Base-by-base conservation (phyloP, 2,329 filamentous ascomycete species). In the Verruconis gallopava region DNA sequence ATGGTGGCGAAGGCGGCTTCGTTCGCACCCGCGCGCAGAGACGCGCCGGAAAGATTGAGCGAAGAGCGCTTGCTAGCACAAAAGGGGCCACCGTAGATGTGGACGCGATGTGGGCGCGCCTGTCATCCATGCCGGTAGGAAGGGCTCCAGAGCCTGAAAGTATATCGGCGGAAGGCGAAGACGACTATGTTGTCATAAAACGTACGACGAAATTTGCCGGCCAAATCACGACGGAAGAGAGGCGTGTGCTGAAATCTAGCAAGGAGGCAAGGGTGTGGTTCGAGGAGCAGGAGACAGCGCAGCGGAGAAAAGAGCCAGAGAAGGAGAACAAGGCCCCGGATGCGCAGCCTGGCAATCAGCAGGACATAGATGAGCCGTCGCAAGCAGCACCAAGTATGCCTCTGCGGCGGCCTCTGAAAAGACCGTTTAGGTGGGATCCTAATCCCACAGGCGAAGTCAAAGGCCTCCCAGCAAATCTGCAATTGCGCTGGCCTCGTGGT, bases 161-260 rank as follows among this genome's bases (percentile, higher is more conserved):
- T 14, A 21, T 6, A 19, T 3, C 36, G 35, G 38, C 20, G 4
- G 53, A 52, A 15, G 15, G 22, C 18, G 56, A 58, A 9, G 52
- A 57, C 37, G 61, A 66, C 33, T 56, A 51, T 61, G 67, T 85
- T 50, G 72, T 70, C 46, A 79, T 85, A 47, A 81, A 77, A 51
- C 75, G 79, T 21, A 79, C 74, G 12, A 85, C 83, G 60, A 81
- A 79, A 51, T 85, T 85, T 50, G 81, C 81, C 25, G 81, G 81
- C 21, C 75, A 80, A 51, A 68, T 79, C 11, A 76, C 81, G 51
- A 80, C 72, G 0, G 81, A 85, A 52, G 77, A 83, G 54, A 84
- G 82, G 55, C 62, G 78, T 9, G 77, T 85, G 1, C 64, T 74
- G 9, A 69, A 65, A 46, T 59, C 64, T 37, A 74, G 70, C 1